Percentiles rank a stretch among this genome's conserved stretches.
phyloP scores from a whole-genome alignment of 805 yeast species.

The Candida pseudoglaebosa region DNA sequence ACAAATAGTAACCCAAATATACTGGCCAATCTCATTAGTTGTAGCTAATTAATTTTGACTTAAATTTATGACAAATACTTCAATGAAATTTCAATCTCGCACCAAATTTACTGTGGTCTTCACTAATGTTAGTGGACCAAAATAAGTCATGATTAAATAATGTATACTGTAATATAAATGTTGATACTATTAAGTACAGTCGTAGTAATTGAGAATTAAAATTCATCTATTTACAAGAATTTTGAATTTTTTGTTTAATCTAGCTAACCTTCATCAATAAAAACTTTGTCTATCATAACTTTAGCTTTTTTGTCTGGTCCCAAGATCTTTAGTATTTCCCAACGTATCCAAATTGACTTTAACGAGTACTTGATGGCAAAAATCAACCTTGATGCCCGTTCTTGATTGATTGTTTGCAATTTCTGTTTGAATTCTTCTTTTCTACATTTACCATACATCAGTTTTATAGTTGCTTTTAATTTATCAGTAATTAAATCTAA shows the following conservation, averaged over 20 bases:
- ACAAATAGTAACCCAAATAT: background rate
- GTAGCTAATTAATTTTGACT: no score
- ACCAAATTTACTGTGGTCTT: no score
- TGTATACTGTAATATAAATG: no score
- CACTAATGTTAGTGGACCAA: no score
- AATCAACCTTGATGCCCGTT: slow-evolving; percentile 20
- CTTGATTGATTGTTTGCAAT: slow-evolving; percentile 10
- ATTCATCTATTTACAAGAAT: background rate
- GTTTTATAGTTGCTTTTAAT: slow-evolving; percentile 3
- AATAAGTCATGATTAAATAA: no score
- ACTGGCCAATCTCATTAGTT: background rate
- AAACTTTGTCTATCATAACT: background rate
- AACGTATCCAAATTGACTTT: slow-evolving; percentile 21
- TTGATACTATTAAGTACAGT: no score
- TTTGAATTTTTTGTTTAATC: no score
- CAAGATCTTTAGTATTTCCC: slow-evolving; percentile 27
- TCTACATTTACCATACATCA: slow-evolving; percentile 6
- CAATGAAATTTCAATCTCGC: background rate
- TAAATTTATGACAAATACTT: no score
- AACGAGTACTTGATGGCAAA: slow-evolving; percentile 28
- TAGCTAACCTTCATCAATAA: background rate
- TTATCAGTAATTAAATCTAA: slow-evolving; percentile 7
- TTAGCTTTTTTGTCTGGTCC: slow-evolving; percentile 20
- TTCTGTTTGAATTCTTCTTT: slow-evolving; percentile 6
- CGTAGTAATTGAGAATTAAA: no score